Percentiles rank a stretch among this genome's conserved stretches.
Conservation (phyloP, 1,284 basidiomycete species). For the Cutaneotrichosporon sp. region DNA sequence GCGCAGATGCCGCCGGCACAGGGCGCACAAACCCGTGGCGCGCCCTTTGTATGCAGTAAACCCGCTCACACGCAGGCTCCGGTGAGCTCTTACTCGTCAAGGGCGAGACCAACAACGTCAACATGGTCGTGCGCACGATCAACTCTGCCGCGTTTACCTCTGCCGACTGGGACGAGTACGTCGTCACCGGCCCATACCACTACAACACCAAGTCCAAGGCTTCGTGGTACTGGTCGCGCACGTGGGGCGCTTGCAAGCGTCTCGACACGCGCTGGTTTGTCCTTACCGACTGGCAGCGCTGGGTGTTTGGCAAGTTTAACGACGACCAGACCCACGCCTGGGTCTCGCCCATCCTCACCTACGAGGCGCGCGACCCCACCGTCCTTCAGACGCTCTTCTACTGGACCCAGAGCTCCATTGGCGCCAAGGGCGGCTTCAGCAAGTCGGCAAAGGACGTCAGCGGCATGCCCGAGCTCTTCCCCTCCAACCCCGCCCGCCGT, state of each 20-base stretch:
- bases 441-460: constrained; percentile 32
- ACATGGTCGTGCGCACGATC: constrained; percentile 47
- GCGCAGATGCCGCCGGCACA: too few relatives aligned
- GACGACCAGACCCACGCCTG: constrained; percentile 40
- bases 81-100: constrained; percentile 47
- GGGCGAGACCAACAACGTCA: constrained; percentile 36
- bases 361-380: constrained; percentile 32
- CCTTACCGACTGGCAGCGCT: constrained; percentile 48
- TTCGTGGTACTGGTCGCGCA: constrained; percentile 49
- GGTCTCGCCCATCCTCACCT: constrained; percentile 35
- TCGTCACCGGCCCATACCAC: constrained; percentile 43
- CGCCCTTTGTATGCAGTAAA: too few relatives aligned
- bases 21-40: neutral
- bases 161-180: constrained; percentile 47
- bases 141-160: constrained; percentile 45
- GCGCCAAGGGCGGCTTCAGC: constrained; percentile 7
- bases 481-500: constrained; percentile 44
- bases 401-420: constrained; percentile 40
- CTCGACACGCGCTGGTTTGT: constrained; percentile 45
- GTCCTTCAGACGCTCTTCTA: constrained; percentile 43
- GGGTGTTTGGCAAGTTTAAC: constrained; percentile 48
- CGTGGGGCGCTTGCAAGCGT: constrained; percentile 43
- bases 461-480: constrained; percentile 34
- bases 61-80: constrained; percentile 29
- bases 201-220: constrained; percentile 49